Percentiles rank a stretch among this genome's conserved stretches.
Conservation (phyloP, 768 basidiomycete genomes). For the Dictyophora rubrovolvata region DNA sequence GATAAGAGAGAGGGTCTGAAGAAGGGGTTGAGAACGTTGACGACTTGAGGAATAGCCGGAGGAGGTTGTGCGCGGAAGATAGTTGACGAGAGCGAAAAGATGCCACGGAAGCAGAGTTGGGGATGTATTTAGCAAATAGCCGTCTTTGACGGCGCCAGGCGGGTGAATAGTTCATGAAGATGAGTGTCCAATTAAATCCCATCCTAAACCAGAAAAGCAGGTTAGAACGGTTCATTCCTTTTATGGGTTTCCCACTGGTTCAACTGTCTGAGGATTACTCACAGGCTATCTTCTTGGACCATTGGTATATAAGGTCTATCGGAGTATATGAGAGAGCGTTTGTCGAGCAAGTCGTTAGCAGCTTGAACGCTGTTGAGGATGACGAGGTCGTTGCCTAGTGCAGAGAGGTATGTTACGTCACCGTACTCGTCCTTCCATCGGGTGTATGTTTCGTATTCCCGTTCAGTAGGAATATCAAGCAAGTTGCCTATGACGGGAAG, state of each 20-base stretch:
- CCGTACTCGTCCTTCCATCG: constrained; percentile 13
- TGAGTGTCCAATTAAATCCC: not conserved
- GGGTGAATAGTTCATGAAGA: not conserved
- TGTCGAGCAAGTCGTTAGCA: constrained; percentile 22
- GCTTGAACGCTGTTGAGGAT: constrained; percentile 20
- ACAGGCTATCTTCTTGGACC: constrained; percentile 4
- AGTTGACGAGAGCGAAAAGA: not conserved
- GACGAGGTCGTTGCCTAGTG: constrained; percentile 33
- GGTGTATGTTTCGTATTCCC: constrained; percentile 12
- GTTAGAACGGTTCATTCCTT: not conserved
- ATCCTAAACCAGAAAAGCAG: not conserved
- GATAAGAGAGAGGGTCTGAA: not conserved
- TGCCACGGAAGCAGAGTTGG: not conserved
- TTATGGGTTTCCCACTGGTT: not conserved
- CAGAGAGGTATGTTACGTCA: constrained; percentile 34
- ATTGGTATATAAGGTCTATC: constrained; percentile 15
- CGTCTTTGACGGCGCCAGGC: not conserved
- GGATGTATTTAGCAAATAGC: not conserved
- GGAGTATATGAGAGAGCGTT: constrained; percentile 21
- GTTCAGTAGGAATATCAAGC: constrained; percentile 12
- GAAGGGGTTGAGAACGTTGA: not conserved
- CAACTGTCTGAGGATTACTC: not conserved
- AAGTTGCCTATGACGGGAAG: constrained; percentile 19
- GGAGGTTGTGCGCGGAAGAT: not conserved
- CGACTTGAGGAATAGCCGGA: not conserved